Evolutionary conservation across 1,284 basidiomycete species (phyloP), one percentile per base, ranked within the genome.

Genomic region (Pyrrhoderma noxium): DNA sequence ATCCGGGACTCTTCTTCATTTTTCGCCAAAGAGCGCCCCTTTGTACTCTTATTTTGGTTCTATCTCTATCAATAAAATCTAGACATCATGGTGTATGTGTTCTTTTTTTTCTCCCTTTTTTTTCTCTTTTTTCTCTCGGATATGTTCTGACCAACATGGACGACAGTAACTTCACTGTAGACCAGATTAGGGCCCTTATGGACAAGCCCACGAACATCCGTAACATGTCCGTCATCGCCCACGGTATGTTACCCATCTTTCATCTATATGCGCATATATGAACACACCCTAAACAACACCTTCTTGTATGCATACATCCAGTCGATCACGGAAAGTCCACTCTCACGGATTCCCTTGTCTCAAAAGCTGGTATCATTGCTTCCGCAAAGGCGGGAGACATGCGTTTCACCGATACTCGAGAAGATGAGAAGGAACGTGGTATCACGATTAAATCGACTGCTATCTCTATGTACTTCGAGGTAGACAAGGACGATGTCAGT

Each of bases 321-420:
- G 93, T 99, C 83, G 96, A 99, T 74, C 96, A 99, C 79, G 96
- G 96, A 76, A 99, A 99, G 76, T 99, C 96, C 55, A 99, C 96
- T 62, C 85, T 99, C 63, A 97, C 96, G 64, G 96, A 99, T 73
- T 98, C 96, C 49, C 80, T 99, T 53, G 94, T 99, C 65, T 95
- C 95, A 61, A 99, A 99, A 79, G 96, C 96, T 59, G 96, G 96
- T 85, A 99, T 99, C 70, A 98, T 99, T 66, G 95, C 96, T 62
- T 75, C 78, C 53, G 76, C 92, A 66, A 97, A 97, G 72, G 93
- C 96, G 59, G 95, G 94, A 71, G 94, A 98, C 60, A 81, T 90
- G 81, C 93, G 96, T 62, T 97, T 95, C 71, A 99, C 92, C 60
- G 95, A 99, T 73, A 99, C 96, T 62, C 76, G 95, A 79, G 84